These are phyloP conservation scores for Hanseniaspora taiwanica DNA, from an alignment of 805 yeast species.

Conservation along the genomic window DNA sequence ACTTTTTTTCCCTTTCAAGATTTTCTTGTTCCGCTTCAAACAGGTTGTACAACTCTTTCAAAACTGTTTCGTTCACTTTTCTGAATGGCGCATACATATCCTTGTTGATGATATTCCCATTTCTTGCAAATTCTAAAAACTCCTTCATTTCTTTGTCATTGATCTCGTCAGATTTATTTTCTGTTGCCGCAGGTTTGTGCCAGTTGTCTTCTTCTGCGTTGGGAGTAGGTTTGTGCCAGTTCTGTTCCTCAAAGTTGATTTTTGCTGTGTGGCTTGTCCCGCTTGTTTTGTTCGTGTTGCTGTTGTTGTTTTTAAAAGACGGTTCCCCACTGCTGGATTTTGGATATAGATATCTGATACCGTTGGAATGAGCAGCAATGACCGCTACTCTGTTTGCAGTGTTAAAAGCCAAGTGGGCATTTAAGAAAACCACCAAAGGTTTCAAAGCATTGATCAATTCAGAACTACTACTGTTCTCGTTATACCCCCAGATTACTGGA, in stretches of 20 bases:
- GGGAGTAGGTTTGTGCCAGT: slow-evolving; percentile 5
- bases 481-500: slow-evolving; percentile 35
- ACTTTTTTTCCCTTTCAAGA: slow-evolving; percentile 11
- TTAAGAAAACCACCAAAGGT: slow-evolving; percentile 60
- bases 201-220: neutral
- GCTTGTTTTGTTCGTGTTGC: no score
- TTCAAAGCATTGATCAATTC: slow-evolving; percentile 47
- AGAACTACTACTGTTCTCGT: slow-evolving; percentile 21
- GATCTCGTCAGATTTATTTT: neutral
- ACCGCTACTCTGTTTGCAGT: slow-evolving; percentile 76
- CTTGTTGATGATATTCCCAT: slow-evolving; percentile 27
- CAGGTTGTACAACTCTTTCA: slow-evolving; percentile 41
- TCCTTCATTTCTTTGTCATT: slow-evolving; percentile 12
- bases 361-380: slow-evolving; percentile 58
- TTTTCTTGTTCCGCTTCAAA: slow-evolving; percentile 23
- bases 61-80: slow-evolving; percentile 59
- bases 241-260: slow-evolving; percentile 9
- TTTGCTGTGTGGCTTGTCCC: slow-evolving; percentile 1
- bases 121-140: neutral
- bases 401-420: slow-evolving; percentile 78
- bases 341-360: slow-evolving; percentile 65
- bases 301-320: no score
- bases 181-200: neutral
- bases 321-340: no score
- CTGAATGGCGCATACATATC: slow-evolving; percentile 81